Percentiles rank a stretch among this genome's conserved stretches.
Conservation (phyloP, 805 yeast species). For the Wickerhamiella dianesei region DNA sequence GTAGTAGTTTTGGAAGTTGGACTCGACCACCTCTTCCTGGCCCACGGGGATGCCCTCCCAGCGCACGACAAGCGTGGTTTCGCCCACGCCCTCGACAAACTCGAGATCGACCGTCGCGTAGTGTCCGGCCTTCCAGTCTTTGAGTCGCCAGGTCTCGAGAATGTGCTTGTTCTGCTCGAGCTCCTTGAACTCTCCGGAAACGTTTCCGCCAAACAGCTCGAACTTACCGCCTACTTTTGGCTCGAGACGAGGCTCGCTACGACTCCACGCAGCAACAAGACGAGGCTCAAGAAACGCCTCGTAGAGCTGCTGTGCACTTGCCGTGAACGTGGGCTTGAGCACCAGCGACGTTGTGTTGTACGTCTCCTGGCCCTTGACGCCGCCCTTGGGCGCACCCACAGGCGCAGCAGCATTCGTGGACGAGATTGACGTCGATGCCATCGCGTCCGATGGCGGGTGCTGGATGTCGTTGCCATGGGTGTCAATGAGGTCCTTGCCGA, state of each 20-base stretch:
- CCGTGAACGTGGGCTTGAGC: conserved; percentile 67
- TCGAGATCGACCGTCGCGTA: conserved; percentile 53
- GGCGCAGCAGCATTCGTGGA: conserved; percentile 9
- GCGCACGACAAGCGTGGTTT: conserved; percentile 63
- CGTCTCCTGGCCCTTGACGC: conserved; percentile 28
- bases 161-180: conserved; percentile 47
- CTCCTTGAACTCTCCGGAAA: conserved; percentile 53
- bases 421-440: too few species aligned
- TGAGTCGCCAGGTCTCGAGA: conserved; percentile 72
- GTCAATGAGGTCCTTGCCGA: conserved; percentile 64
- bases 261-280: conserved; percentile 82
- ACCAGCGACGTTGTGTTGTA: conserved; percentile 73
- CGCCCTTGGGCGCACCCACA: conserved; percentile 10
- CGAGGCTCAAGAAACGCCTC: conserved; percentile 61
- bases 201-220: conserved; percentile 75
- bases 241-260: conserved; percentile 50
- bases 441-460: conserved; percentile 35
- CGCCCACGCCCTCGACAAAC: conserved; percentile 68
- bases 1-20: conserved; percentile 80
- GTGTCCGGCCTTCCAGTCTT: conserved; percentile 79
- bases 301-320: conserved; percentile 77
- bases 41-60: conserved; percentile 92
- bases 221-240: conserved; percentile 49
- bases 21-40: conserved; percentile 75
- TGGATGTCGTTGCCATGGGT: conserved; percentile 80